Evolutionary conservation across 179 eudicot genomes (phyloP).

Genomic region (Carnegiea gigantea): DNA sequence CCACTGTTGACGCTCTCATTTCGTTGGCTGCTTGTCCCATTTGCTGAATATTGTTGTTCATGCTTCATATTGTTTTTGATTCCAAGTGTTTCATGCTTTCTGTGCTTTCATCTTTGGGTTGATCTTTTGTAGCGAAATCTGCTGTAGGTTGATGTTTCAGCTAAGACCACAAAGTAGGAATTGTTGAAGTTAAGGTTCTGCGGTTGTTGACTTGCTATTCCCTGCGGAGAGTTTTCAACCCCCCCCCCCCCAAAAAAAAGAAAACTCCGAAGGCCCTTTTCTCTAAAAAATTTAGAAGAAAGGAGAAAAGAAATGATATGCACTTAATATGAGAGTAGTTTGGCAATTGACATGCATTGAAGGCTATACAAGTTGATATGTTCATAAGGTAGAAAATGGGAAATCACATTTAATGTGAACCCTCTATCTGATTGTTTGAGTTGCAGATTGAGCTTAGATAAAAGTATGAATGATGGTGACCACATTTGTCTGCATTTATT

Average conservation of each 20-base stretch:
- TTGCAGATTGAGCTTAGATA: neutral
- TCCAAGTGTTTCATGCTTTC: neutral
- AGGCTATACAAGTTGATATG: neutral
- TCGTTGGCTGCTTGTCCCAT: conserved; percentile 13
- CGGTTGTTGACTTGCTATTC: neutral
- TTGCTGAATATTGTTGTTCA: neutral
- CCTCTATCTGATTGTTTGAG: neutral
- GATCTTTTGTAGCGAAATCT: neutral
- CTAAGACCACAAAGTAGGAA: neutral
- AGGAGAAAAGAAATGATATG: neutral
- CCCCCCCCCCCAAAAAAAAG: too few relatives aligned
- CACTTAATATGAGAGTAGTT: too few relatives aligned
- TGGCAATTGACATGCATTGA: neutral
- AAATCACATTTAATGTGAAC: neutral
- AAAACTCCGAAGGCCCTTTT: neutral
- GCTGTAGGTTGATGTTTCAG: neutral
- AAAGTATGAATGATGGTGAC: neutral
- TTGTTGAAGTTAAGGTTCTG: neutral
- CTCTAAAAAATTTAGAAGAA: neutral
- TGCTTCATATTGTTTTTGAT: neutral
- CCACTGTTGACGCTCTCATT: conserved; percentile 5
- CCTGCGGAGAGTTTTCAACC: neutral
- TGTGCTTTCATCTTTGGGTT: neutral
- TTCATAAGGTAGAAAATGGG: neutral
- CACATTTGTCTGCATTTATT: neutral